Conservation (phyloP, 768 basidiomycete genomes). For the Suillus sp. region DNA sequence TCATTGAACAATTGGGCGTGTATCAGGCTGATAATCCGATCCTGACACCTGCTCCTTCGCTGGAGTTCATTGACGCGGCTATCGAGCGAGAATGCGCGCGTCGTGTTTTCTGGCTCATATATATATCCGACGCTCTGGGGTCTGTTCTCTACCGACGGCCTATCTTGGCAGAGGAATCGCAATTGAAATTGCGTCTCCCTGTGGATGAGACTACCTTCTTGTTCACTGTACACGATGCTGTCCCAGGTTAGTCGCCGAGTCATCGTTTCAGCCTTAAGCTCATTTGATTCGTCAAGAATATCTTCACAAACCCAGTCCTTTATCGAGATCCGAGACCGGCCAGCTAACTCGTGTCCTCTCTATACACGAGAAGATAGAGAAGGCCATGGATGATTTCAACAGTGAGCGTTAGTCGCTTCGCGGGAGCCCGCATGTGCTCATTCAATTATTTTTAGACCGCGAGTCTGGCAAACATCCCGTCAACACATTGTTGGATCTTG, state of each 20-base stretch:
- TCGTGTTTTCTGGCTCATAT: conserved; percentile 80
- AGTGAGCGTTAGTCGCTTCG: conserved; percentile 37
- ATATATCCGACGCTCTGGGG: conserved; percentile 55
- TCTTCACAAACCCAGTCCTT: conserved; percentile 60
- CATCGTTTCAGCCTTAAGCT: conserved; percentile 6
- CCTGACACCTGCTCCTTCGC: conserved; percentile 58
- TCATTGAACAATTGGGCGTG: conserved; percentile 68
- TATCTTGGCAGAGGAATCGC: conserved; percentile 40
- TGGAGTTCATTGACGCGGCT: conserved; percentile 58
- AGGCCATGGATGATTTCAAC: conserved; percentile 50
- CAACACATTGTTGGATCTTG: conserved; percentile 43
- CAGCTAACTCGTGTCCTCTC: conserved; percentile 72
- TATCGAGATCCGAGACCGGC: conserved; percentile 64
- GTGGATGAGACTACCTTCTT: conserved; percentile 83
- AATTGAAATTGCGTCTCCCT: conserved; percentile 68
- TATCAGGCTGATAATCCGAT: conserved; percentile 63
- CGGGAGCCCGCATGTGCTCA: conserved; percentile 22
- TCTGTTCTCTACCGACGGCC: conserved; percentile 40
- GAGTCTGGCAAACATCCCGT: conserved; percentile 31
- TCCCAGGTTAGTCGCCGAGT: conserved; percentile 30
- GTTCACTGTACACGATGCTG: conserved; percentile 49
- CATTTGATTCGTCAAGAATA: conserved; percentile 52
- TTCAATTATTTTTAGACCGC: conserved; percentile 30
- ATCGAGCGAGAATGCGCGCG: conserved; percentile 80
- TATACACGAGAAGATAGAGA: conserved; percentile 64